These are phyloP conservation scores for Cryptomeria japonica DNA, from an alignment of 75 land plant genomes.

Conservation along the genomic window DNA sequence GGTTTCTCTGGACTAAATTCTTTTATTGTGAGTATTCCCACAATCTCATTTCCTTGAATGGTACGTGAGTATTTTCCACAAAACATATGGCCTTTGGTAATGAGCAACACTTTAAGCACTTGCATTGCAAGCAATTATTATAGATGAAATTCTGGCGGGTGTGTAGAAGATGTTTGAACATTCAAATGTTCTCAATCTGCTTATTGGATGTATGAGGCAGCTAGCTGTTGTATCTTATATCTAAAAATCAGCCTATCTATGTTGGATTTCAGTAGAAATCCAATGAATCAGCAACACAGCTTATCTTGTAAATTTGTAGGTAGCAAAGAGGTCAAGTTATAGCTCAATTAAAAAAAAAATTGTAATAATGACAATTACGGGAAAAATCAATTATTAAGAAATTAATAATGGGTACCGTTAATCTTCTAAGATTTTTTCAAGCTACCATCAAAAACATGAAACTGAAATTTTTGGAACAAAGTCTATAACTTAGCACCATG, in stretches of 20 bases:
- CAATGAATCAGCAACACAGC: background rate
- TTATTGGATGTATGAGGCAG: background rate
- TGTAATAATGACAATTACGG: background rate
- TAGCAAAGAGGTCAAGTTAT: background rate
- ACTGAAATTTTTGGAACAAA: background rate
- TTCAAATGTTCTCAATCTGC: background rate
- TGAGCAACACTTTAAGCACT: background rate
- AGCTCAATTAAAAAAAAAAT: background rate
- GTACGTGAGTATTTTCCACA: background rate
- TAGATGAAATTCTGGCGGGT: background rate
- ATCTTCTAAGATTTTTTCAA: background rate
- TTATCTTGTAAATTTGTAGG: background rate
- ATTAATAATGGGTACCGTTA: background rate
- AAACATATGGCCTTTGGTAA: background rate
- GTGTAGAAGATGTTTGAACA: background rate
- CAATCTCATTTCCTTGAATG: background rate
- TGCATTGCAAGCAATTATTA: background rate
- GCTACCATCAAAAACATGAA: background rate
- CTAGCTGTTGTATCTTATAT: background rate
- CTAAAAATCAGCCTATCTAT: background rate
- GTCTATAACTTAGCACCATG: background rate
- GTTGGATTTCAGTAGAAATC: background rate
- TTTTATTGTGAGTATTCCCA: background rate
- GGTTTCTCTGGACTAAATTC: background rate
- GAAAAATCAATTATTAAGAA: background rate